Base-by-base conservation (phyloP, 371 early-diverging fungal species). In the Mortierella sp. region DNA sequence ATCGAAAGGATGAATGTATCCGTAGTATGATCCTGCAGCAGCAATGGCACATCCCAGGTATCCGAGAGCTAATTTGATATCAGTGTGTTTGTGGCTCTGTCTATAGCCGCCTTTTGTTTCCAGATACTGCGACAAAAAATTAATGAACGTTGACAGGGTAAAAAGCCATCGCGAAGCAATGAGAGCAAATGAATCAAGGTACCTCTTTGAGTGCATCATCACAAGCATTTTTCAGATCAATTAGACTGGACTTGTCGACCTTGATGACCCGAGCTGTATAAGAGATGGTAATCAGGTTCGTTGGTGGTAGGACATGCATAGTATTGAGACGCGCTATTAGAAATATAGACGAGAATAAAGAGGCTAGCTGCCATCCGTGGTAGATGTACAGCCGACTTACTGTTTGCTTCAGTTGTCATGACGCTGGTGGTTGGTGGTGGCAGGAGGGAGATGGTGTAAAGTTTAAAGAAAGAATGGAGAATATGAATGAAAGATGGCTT, bases 141-240 rank as follows among this genome's bases (percentile, higher is more conserved):
- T 57, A 26, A 9, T 53, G 32, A 19, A 29, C 47, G 34, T 47
- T 56, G 54, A 64, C 58, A 60, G 59, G 67, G 60, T 60, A 58
- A 31, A 28, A 45, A 19, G n/a, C n/a, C 34, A 71, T 19, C 32
- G 22, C 9, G 13, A 10, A 17, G 32, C 31, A 26, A 34, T 17
- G 26, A 47, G 45, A 42, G 40, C 1, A 15, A 12, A 9, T 17
- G 3, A n/a, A 45, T 43, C 17, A 3, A 12, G 17, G 13, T 79
- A 79, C 80, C 80, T 74, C 80, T 37, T 74, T 66, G 60, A 79
- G 58, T 9, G 80, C 80, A 23, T 79, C 80, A 45, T 79, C 80
- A 45, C 80, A 74, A n/a, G 80, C 80, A 31, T 55, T 70, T 71
- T 79, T 79, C 57, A 79, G 58, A 59, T 79, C 80, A 23, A 67